These are phyloP conservation scores for Lactifluus echinatus DNA, from an alignment of 768 basidiomycete genomes.

Conservation along the genomic window DNA sequence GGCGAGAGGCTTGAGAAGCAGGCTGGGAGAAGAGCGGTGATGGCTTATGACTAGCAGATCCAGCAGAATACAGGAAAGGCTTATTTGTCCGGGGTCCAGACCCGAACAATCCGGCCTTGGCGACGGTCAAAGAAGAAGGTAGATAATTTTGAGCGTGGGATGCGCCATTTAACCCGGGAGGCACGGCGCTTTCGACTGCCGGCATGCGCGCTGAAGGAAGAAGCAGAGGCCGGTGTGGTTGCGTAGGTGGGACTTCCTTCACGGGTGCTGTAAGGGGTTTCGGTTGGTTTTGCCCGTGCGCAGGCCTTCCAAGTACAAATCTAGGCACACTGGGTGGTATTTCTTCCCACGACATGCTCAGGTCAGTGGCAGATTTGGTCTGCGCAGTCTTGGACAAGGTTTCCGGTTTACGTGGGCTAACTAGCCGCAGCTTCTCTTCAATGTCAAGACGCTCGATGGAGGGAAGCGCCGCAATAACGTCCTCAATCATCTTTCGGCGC, in stretches of 20 bases:
- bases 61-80: background rate
- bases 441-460: constrained; percentile 52
- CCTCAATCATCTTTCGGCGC: constrained; percentile 63
- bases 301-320: constrained; percentile 16
- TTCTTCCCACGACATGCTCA: constrained; percentile 63
- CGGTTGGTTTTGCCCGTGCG: background rate
- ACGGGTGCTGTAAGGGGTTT: background rate
- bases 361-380: constrained; percentile 24
- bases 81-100: constrained; percentile 3
- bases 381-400: constrained; percentile 7
- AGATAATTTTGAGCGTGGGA: background rate
- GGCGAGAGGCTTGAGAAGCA: background rate
- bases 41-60: background rate
- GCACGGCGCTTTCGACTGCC: background rate
- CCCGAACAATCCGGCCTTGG: background rate
- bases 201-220: background rate
- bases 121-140: background rate
- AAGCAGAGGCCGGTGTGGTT: background rate
- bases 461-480: constrained; percentile 57
- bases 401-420: background rate
- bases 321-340: constrained; percentile 3
- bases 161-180: constrained; percentile 6
- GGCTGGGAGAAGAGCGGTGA: constrained; percentile 3
- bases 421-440: constrained; percentile 42
- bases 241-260: background rate